Evolutionary conservation across 257 asterid species (phyloP).

Genomic region (Nicotiana otophora): DNA sequence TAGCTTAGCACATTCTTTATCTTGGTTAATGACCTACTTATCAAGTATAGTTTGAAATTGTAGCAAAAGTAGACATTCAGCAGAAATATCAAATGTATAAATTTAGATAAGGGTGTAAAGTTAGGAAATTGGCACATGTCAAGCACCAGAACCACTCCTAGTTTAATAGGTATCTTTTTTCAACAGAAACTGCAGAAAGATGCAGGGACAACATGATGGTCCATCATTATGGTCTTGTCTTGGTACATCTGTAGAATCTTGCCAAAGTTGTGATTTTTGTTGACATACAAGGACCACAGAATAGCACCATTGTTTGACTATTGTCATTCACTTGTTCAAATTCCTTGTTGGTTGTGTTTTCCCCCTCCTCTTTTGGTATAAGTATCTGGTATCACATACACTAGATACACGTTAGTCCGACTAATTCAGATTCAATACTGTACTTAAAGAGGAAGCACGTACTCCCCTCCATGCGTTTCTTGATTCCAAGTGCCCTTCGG

Average conservation of each 20-base stretch:
- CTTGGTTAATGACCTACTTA: not conserved
- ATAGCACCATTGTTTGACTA: not conserved
- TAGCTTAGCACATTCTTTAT: too few species aligned
- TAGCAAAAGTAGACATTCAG: not conserved
- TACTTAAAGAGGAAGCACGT: too few species aligned
- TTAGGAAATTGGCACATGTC: constrained; percentile 5
- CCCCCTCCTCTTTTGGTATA: too few species aligned
- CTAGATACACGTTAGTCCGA: too few species aligned
- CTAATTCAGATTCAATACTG: too few species aligned
- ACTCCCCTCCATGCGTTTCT: too few species aligned
- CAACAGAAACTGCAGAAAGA: not conserved
- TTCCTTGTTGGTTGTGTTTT: not conserved
- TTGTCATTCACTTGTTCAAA: not conserved
- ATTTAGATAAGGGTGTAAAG: not conserved
- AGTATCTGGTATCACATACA: too few species aligned
- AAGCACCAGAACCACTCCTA: constrained; percentile 5
- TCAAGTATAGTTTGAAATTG: not conserved
- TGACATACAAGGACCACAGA: not conserved
- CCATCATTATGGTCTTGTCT: constrained; percentile 3
- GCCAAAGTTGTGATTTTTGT: not conserved
- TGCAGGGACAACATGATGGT: not conserved
- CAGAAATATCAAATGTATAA: not conserved
- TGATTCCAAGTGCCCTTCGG: too few species aligned
- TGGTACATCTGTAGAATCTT: constrained; percentile 3
- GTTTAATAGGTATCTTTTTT: too few species aligned